Percentiles rank a stretch among this genome's conserved stretches.
phyloP scores from a whole-genome alignment of 495 filamentous ascomycete genomes.

The Tetracladium setigerum region DNA sequence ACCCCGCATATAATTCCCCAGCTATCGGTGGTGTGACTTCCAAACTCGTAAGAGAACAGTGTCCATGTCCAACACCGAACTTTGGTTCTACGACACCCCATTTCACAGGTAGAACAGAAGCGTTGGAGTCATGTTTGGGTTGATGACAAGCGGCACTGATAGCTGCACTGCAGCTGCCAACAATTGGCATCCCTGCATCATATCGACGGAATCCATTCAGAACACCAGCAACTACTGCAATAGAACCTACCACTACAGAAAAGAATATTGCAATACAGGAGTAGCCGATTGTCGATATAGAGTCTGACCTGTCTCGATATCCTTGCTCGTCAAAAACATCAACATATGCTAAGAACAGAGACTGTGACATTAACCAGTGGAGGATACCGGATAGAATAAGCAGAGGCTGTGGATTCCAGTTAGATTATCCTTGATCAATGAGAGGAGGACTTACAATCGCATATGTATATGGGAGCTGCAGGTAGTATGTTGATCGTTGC shows the following conservation, averaged over 20 bases:
- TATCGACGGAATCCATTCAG: constrained; percentile 20
- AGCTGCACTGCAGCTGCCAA: constrained; percentile 32
- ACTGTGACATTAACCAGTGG: constrained; percentile 23
- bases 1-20: constrained; percentile 2
- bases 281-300: constrained; percentile 17
- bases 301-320: background rate
- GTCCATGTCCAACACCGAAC: constrained; percentile 4
- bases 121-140: constrained; percentile 9
- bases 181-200: constrained; percentile 30
- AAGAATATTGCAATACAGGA: constrained; percentile 24
- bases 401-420: too few species aligned
- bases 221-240: constrained; percentile 23
- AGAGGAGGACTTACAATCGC: constrained; percentile 4
- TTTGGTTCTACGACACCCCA: constrained; percentile 28
- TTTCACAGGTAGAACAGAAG: constrained; percentile 19
- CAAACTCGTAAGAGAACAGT: constrained; percentile 4
- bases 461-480: constrained; percentile 39
- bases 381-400: constrained; percentile 7
- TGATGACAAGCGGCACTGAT: constrained; percentile 44
- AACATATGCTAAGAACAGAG: constrained; percentile 20
- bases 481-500: constrained; percentile 36
- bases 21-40: background rate
- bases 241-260: constrained; percentile 21
- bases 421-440: too few species aligned
- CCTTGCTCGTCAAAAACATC: constrained; percentile 12